phyloP scores from a whole-genome alignment of 768 basidiomycete species.

The Strobilomyces confusus region DNA sequence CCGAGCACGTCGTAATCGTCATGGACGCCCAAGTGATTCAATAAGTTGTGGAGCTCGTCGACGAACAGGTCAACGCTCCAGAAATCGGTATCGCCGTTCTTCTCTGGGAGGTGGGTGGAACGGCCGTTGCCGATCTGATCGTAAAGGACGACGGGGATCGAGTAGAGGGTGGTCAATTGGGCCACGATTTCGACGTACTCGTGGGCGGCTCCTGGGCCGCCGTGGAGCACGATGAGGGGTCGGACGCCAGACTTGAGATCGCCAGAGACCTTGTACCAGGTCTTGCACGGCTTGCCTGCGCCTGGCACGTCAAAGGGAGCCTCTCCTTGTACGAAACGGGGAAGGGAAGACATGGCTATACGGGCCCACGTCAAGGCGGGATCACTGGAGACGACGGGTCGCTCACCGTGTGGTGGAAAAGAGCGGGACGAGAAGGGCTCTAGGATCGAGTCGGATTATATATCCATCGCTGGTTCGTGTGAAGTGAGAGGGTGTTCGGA shows the following conservation, averaged over 20 bases:
- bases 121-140: conserved; percentile 54
- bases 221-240: conserved; percentile 51
- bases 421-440: too few species aligned
- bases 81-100: conserved; percentile 39
- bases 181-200: conserved; percentile 38
- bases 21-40: conserved; percentile 42
- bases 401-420: too few species aligned
- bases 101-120: conserved; percentile 52
- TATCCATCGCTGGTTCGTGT: not conserved
- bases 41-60: conserved; percentile 46
- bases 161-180: conserved; percentile 33
- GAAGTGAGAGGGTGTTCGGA: conserved; percentile 1
- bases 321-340: conserved; percentile 29
- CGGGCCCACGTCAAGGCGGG: not conserved
- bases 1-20: conserved; percentile 42
- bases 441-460: too few species aligned
- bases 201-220: conserved; percentile 48
- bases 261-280: conserved; percentile 51
- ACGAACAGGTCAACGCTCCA: conserved; percentile 50
- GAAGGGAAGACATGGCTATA: conserved; percentile 21
- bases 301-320: conserved; percentile 23
- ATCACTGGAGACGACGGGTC: not conserved
- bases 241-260: conserved; percentile 34
- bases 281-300: conserved; percentile 35
- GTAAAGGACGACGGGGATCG: conserved; percentile 50